Percentiles rank a stretch among this genome's conserved stretches.
Evolutionary conservation across 495 filamentous ascomycete species (phyloP).

Genomic region (Daldinia concentrica): DNA sequence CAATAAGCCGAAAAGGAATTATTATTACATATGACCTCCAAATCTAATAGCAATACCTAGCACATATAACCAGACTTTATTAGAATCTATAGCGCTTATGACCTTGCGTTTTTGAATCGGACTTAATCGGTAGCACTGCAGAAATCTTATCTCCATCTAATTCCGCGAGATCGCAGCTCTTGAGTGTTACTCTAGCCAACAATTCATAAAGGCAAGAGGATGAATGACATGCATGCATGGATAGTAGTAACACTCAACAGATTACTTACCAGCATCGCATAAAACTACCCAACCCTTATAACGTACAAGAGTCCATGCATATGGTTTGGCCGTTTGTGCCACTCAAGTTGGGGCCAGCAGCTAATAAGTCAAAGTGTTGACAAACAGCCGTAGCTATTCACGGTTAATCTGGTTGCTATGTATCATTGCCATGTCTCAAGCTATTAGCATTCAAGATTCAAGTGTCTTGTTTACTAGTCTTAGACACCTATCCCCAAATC

Average conservation of each 20-base stretch:
- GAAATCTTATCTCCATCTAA: not conserved
- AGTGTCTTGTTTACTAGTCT: not conserved
- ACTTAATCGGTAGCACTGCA: not conserved
- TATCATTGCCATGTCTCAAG: not conserved
- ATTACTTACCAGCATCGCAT: not conserved
- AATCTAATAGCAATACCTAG: not conserved
- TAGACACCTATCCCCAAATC: not conserved
- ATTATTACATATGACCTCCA: not conserved
- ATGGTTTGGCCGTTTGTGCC: not conserved
- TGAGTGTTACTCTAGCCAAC: not conserved
- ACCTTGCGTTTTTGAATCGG: not conserved
- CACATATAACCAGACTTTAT: not conserved
- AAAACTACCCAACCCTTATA: not conserved
- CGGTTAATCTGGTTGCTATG: too few species aligned
- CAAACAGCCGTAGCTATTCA: not conserved
- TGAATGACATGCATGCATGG: too few species aligned
- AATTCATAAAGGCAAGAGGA: not conserved
- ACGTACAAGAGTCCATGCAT: not conserved
- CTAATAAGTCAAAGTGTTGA: not conserved
- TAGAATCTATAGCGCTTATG: not conserved
- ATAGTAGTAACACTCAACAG: not conserved
- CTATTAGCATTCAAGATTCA: not conserved
- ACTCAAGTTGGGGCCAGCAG: not conserved
- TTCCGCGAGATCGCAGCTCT: not conserved
- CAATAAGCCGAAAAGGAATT: not conserved